phyloP scores from a whole-genome alignment of 179 eudicot species.

The Amaranthus tricolor region DNA sequence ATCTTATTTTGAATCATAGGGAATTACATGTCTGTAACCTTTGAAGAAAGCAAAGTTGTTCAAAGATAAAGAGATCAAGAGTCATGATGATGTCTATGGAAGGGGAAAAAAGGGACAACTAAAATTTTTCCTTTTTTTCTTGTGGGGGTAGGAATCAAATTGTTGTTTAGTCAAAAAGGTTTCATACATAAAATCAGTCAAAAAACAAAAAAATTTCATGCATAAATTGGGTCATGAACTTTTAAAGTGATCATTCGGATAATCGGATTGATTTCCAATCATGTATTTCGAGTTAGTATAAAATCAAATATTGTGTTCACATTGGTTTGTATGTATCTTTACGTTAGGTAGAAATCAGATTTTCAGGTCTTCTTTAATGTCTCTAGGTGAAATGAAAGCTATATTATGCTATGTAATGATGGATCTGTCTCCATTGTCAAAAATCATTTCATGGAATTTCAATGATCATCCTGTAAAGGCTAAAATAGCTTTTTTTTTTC shows the following conservation, averaged over 20 bases:
- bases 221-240: slow-evolving; percentile 25
- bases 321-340: no score
- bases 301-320: no score
- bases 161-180: slow-evolving; percentile 24
- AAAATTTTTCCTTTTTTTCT: no score
- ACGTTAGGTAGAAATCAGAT: no score
- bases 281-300: no score
- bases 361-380: no score
- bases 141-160: background rate
- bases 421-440: slow-evolving; percentile 23
- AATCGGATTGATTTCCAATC: no score
- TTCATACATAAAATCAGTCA: slow-evolving; percentile 1
- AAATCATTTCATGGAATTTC: slow-evolving; percentile 31
- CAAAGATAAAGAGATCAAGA: slow-evolving; percentile 23
- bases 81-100: slow-evolving; percentile 27
- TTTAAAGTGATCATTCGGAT: background rate
- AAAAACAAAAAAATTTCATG: slow-evolving; percentile 20
- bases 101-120: background rate
- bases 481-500: slow-evolving; percentile 10
- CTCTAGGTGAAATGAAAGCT: slow-evolving; percentile 18
- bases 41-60: slow-evolving; percentile 34
- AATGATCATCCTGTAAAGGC: slow-evolving; percentile 30
- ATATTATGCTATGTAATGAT: slow-evolving; percentile 24
- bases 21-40: slow-evolving; percentile 36
- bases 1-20: slow-evolving; percentile 34